Percentiles rank a stretch among this genome's conserved stretches.
phyloP scores from a whole-genome alignment of 495 filamentous ascomycete genomes.

The Penicillium verhagenii region DNA sequence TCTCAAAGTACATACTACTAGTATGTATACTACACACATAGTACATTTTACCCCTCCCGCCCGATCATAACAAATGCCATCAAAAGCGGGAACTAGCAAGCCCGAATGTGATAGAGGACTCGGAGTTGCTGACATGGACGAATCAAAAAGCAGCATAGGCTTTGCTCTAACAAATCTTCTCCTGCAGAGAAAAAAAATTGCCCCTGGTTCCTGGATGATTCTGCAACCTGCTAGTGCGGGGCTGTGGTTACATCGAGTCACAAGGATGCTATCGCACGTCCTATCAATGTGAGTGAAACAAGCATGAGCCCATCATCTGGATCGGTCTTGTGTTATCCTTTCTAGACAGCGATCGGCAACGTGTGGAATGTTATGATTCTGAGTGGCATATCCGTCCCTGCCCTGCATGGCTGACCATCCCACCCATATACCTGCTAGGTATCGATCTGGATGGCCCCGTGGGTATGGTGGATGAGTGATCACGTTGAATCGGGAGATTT shows the following conservation, averaged over 20 bases:
- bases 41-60: not conserved
- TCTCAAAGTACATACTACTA: too few species aligned
- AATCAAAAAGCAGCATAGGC: not conserved
- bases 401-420: slow-evolving; percentile 5
- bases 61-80: not conserved
- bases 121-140: not conserved
- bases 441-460: slow-evolving; percentile 5
- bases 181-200: not conserved
- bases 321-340: slow-evolving; percentile 7
- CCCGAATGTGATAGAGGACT: not conserved
- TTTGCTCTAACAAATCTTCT: not conserved
- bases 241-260: slow-evolving; percentile 25
- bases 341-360: slow-evolving; percentile 17
- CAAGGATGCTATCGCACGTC: slow-evolving; percentile 4
- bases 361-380: slow-evolving; percentile 22
- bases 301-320: slow-evolving; percentile 16
- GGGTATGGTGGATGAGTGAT: not conserved
- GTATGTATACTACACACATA: not conserved
- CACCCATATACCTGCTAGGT: too few species aligned
- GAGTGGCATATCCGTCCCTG: slow-evolving; percentile 1
- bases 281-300: slow-evolving; percentile 11
- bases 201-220: not conserved
- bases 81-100: not conserved
- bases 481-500: not conserved
- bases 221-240: slow-evolving; percentile 9